Conservation (phyloP, 768 basidiomycete genomes). For the Clitopilus hobsonii region DNA sequence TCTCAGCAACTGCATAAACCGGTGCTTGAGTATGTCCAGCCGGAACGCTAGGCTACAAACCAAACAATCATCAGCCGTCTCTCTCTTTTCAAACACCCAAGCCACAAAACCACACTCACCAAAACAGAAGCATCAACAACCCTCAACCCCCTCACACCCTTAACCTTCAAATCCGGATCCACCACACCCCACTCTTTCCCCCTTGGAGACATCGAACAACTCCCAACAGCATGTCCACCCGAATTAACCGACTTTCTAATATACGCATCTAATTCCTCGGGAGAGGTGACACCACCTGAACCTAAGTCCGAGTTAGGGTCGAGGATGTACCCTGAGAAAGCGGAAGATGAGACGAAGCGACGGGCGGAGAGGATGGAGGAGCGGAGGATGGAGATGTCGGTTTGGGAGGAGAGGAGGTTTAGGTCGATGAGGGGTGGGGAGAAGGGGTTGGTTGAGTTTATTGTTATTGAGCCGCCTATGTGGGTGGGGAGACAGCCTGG, state of each 20-base stretch:
- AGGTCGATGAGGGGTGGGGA: conserved; percentile 8
- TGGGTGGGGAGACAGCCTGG: background rate
- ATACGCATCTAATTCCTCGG: conserved; percentile 23
- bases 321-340: conserved; percentile 3
- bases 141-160: conserved; percentile 26
- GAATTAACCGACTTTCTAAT: conserved; percentile 15
- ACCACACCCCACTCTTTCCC: conserved; percentile 10
- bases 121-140: conserved; percentile 30
- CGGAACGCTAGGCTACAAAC: conserved; percentile 2
- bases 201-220: conserved; percentile 18
- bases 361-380: conserved; percentile 4
- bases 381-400: conserved; percentile 8
- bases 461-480: conserved; percentile 3
- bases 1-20: conserved; percentile 2
- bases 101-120: conserved; percentile 1
- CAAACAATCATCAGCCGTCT: background rate
- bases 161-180: conserved; percentile 24
- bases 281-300: conserved; percentile 13
- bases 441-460: conserved; percentile 7
- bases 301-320: conserved; percentile 1
- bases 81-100: background rate
- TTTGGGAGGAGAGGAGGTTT: conserved; percentile 25
- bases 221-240: conserved; percentile 22
- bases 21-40: conserved; percentile 5
- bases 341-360: conserved; percentile 4